These are phyloP conservation scores for Cercospora nicotianae DNA, from an alignment of 2,329 filamentous ascomycete species.

Conservation along the genomic window DNA sequence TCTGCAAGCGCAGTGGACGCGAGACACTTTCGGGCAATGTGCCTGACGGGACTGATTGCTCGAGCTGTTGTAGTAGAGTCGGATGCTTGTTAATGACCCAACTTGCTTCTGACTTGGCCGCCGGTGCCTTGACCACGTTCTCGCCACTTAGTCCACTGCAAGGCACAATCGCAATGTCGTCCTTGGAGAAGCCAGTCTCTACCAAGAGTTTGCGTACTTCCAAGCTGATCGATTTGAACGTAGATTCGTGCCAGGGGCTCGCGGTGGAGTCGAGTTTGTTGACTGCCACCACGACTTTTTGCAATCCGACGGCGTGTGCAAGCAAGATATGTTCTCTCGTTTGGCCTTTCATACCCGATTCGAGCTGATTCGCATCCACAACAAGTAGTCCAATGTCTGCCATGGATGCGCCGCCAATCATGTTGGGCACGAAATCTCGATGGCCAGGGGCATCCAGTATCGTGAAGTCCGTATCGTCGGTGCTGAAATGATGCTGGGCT, in stretches of 20 bases:
- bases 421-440: constrained; percentile 94
- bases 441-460: constrained; percentile 95
- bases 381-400: constrained; percentile 95
- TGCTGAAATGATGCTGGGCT: constrained; percentile 91
- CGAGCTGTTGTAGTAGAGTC: constrained; percentile 80
- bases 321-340: constrained; percentile 91
- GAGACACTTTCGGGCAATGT: constrained; percentile 49
- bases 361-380: constrained; percentile 91
- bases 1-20: constrained; percentile 80
- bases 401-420: constrained; percentile 95
- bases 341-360: constrained; percentile 89
- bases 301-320: constrained; percentile 85
- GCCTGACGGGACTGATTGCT: constrained; percentile 72
- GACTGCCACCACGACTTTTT: constrained; percentile 82
- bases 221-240: constrained; percentile 81
- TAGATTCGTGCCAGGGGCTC: constrained; percentile 69
- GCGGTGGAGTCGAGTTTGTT: constrained; percentile 90
- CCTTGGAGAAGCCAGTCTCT: constrained; percentile 75
- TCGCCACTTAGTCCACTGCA: constrained; percentile 87
- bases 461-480: constrained; percentile 80
- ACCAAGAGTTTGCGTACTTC: constrained; percentile 82
- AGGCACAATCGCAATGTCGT: constrained; percentile 82
- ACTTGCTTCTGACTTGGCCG: constrained; percentile 46
- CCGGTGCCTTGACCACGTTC: constrained; percentile 68
- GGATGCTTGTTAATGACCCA: constrained; percentile 69